Evolutionary conservation across 306 rosid genomes (phyloP).

Genomic region (Quercus parvula): DNA sequence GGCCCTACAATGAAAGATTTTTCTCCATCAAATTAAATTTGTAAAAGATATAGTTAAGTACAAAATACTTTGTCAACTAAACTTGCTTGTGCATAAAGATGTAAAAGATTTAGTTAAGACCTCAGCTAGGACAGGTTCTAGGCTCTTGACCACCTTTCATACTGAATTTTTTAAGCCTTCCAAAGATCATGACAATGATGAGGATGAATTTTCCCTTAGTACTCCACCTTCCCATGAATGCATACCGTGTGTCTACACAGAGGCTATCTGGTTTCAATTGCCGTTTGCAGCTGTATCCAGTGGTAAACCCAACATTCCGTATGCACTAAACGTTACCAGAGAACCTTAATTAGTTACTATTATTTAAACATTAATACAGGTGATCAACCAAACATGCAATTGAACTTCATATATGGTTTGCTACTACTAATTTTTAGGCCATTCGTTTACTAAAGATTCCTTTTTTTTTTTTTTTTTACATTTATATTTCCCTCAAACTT

Average conservation of each 20-base stretch:
- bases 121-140: conserved; percentile 36
- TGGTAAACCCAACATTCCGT: conserved; percentile 73
- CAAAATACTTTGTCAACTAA: too few relatives aligned
- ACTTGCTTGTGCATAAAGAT: too few relatives aligned
- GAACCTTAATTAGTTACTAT: background rate
- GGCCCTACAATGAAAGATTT: too few relatives aligned
- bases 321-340: conserved; percentile 48
- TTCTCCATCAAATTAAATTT: too few relatives aligned
- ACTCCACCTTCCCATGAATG: conserved; percentile 59
- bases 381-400: too few relatives aligned
- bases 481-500: too few relatives aligned
- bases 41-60: too few relatives aligned
- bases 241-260: conserved; percentile 52
- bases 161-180: conserved; percentile 63
- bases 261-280: conserved; percentile 15
- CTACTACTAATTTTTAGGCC: too few relatives aligned
- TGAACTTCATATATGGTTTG: too few relatives aligned
- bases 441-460: too few relatives aligned
- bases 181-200: conserved; percentile 63
- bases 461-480: too few relatives aligned
- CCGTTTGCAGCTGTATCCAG: conserved; percentile 58
- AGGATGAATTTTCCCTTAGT: conserved; percentile 43
- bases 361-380: too few relatives aligned
- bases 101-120: background rate
- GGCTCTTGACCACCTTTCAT: conserved; percentile 45